Base-by-base conservation (phyloP, 805 yeast genomes). In the Myxozyma nipponensis region DNA sequence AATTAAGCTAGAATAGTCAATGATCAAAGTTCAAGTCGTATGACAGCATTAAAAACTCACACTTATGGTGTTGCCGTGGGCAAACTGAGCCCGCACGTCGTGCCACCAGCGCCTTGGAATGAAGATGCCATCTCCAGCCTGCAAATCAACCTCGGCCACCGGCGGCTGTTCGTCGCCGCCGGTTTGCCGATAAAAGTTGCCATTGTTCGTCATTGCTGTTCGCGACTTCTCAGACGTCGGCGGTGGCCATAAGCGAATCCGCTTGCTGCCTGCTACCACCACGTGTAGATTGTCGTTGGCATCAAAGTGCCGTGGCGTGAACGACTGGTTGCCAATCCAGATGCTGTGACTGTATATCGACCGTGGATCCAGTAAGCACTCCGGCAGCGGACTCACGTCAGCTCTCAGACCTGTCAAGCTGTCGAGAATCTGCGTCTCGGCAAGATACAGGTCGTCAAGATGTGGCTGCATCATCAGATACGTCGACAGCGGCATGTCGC, bases 81-180 rank as follows among this genome's bases (percentile, higher is more conserved):
- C 39, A n/a, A 43, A 49, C 4, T 37, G 21, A 23, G 52, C 52
- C 26, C 47, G 46, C 9, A 56, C 48, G 26, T 56, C 45, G 37
- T 56, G 60, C 60, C 60, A 56, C 60, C 60, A 56, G 26, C 52
- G 21, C 45, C 43, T 36, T 9, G 60, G 60, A 19, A 56, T 56
- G 26, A 35, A 56, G 5, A 56, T 17, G 7, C 57, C 60, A 41
- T 56, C 60, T 2, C 60, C 60, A 3, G 60, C 50, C 6, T 40
- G 43, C 17, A 56, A 22, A 4, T 40, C 30, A 5, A 56, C 41
- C 17, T 39, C 45, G 9, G 34, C 54, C 43, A 22, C 44, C 18
- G 46, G 39, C 3, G 21, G 22, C 19, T 51, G 57, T 6, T 42
- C 41, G 1, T 1, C 39, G 21, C 19, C 35, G 7, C 55, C 32